A percentile compares a stretch with the other conserved stretches of the same genome.
Evolutionary conservation across 2,329 filamentous ascomycete species (phyloP).

Genomic region (Trichoderma endophyticum): DNA sequence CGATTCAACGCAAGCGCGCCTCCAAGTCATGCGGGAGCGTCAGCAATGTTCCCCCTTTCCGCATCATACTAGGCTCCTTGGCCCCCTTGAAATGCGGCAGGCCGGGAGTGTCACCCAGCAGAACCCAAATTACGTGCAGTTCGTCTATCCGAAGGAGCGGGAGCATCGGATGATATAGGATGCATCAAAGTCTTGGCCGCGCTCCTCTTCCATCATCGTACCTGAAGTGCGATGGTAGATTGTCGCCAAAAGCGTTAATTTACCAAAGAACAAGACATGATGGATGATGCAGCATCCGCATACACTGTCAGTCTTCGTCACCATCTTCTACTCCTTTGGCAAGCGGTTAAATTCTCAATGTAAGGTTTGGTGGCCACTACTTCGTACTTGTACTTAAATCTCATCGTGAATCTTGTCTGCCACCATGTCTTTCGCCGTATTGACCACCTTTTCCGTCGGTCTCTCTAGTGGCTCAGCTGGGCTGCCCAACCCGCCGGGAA

Average conservation of each 20-base stretch:
- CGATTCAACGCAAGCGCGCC: neutral
- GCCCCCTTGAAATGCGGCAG: neutral
- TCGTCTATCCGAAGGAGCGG: neutral
- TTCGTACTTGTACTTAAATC: slow-evolving; percentile 35
- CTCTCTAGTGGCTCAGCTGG: slow-evolving; percentile 44
- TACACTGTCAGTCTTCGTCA: neutral
- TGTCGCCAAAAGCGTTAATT: neutral
- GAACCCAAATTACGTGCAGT: neutral
- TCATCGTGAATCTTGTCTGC: slow-evolving; percentile 53
- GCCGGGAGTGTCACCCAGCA: neutral
- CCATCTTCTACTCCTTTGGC: neutral
- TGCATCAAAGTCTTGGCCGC: neutral
- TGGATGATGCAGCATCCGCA: neutral
- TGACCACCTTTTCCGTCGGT: slow-evolving; percentile 48
- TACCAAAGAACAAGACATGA: neutral
- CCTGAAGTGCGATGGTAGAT: neutral
- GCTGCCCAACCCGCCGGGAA: slow-evolving; percentile 45
- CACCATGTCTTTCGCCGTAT: slow-evolving; percentile 48
- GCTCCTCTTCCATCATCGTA: neutral
- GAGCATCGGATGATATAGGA: neutral
- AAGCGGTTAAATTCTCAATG: neutral
- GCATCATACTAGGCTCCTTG: neutral
- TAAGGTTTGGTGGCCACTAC: neutral
- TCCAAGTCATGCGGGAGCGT: neutral
- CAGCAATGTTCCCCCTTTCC: neutral